Evolutionary conservation across 768 basidiomycete genomes (phyloP).

Genomic region (Mycena olivaceomarginata): DNA sequence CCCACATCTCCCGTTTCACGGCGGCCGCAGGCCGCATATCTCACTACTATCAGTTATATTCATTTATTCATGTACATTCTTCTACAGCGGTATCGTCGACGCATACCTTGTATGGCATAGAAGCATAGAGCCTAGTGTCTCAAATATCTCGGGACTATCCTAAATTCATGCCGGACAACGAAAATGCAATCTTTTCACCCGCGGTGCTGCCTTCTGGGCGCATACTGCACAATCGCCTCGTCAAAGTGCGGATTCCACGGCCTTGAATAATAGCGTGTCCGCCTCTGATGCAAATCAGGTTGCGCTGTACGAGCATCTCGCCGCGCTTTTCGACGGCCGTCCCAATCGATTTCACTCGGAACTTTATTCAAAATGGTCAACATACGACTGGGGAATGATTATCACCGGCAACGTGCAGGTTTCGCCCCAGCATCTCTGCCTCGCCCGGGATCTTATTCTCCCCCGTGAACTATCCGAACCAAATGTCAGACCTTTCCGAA

Average conservation of each 20-base stretch:
- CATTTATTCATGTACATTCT: no score
- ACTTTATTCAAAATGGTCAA: slow-evolving; percentile 86
- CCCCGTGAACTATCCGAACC: slow-evolving; percentile 66
- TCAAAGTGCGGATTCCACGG: slow-evolving; percentile 64
- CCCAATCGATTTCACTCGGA: slow-evolving; percentile 79
- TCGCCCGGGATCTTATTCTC: slow-evolving; percentile 84
- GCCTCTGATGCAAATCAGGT: slow-evolving; percentile 68
- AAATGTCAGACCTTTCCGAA: slow-evolving; percentile 69
- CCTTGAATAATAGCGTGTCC: background rate
- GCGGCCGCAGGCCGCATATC: no score
- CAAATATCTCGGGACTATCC: background rate
- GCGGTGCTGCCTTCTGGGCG: slow-evolving; percentile 63
- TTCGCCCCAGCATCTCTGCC: slow-evolving; percentile 73
- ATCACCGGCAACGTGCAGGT: slow-evolving; percentile 92
- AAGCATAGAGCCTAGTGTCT: background rate
- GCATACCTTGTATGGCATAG: no score
- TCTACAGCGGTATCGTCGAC: no score
- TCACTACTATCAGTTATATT: no score
- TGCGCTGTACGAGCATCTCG: slow-evolving; percentile 93
- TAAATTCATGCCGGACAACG: slow-evolving; percentile 13
- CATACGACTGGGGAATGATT: slow-evolving; percentile 90
- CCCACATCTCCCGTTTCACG: no score
- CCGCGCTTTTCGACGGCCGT: slow-evolving; percentile 77
- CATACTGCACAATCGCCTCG: slow-evolving; percentile 67
- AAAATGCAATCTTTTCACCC: slow-evolving; percentile 47